Evolutionary conservation across 305 asterid species (phyloP).

Genomic region (Galium porrigens): DNA sequence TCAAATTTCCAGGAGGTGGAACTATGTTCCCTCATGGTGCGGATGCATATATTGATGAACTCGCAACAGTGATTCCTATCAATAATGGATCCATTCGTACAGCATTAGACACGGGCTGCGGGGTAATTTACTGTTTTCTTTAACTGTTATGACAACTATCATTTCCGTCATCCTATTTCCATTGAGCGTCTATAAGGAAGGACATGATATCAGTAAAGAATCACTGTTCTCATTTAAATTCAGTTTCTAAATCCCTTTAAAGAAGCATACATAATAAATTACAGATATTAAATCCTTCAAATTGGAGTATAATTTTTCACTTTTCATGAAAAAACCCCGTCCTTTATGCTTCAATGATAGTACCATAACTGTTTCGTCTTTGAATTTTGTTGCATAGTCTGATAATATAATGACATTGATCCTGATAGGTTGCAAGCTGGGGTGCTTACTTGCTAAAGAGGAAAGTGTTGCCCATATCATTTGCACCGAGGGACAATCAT

Average conservation of each 20-base stretch:
- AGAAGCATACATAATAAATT: background rate
- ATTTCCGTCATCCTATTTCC: background rate
- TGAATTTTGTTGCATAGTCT: background rate
- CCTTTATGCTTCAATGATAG: background rate
- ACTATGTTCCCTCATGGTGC: constrained; percentile 96
- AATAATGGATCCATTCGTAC: constrained; percentile 63
- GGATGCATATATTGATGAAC: constrained; percentile 70
- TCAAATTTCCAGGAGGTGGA: constrained; percentile 94
- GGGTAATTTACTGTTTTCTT: constrained; percentile 34
- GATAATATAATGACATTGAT: constrained; percentile 7
- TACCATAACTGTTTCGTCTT: background rate
- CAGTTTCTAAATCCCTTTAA: background rate
- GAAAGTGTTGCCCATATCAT: constrained; percentile 69
- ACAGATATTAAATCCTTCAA: background rate
- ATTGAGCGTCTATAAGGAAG: background rate
- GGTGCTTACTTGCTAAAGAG: constrained; percentile 86
- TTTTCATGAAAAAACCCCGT: background rate
- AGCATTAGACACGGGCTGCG: constrained; percentile 88
- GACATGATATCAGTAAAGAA: background rate
- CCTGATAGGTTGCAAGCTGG: constrained; percentile 79
- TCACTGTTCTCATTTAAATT: background rate
- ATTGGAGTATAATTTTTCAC: too few relatives aligned
- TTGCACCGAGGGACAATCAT: constrained; percentile 84
- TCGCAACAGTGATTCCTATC: constrained; percentile 61
- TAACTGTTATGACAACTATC: background rate